Evolutionary conservation across 108 stramenopile genomes (phyloP), one percentile per base, ranked within the genome.

Genomic region (Ochromonas danica): DNA sequence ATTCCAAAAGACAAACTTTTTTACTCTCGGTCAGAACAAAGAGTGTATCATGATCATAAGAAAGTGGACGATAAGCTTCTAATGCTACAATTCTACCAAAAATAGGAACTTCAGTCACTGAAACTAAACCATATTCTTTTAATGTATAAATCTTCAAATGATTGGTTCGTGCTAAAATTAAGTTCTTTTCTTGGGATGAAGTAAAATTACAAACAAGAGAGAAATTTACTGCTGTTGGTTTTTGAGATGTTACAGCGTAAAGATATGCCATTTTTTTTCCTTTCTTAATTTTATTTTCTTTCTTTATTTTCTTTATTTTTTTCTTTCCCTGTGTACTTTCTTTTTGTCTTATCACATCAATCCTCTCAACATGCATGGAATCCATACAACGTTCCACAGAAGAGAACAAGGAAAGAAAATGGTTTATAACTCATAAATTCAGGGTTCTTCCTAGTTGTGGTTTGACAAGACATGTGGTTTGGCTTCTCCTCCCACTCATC

Each of bases 181-280:
- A 43, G 60, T 88, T 83, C 42, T 75, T 40, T 40, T 86, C 84
- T 27, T 79, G 51, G 0, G 70, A 61, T 36, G 77, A 62, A 0
- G 84, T 81, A 39, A 88, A 87, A 71, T 85, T 40, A 36, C 88
- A 84, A 38, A 71, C 81, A 6, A 83, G 17, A 36, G 83, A 77
- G 40, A 87, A 84, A 41, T 77, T 75, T 39, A 88, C 86, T 75
- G 80, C 57, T 28, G 88, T 88, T 33, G 86, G 61, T 40, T 87
- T 87, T 30, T 88, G 87, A n/a, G 85, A 80, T 1, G 83, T 86
- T 31, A 87, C 86, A 25, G 87, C 88, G 81, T 88, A 88, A 6
- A 31, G 25, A 67, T 67, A 36, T 10, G 45, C n/a, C n/a, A n/a
- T n/a, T n/a, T n/a, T n/a, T n/a, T n/a, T n/a, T n/a, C n/a, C n/a